These are phyloP conservation scores for Solanum etuberosum DNA, from an alignment of 257 asterid species.

Conservation along the genomic window DNA sequence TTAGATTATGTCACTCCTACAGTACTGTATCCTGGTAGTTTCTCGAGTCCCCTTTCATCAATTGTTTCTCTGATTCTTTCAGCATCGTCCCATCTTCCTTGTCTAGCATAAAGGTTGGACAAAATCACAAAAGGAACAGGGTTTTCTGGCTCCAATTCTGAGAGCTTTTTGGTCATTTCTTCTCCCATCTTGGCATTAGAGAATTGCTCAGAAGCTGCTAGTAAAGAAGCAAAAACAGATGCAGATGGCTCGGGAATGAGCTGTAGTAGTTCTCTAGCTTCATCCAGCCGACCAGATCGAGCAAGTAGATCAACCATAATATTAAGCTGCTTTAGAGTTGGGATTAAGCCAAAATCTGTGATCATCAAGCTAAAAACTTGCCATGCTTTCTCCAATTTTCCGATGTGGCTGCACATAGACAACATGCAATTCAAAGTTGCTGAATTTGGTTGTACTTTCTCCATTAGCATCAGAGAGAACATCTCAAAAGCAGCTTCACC, in stretches of 20 bases:
- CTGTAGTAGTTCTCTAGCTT: slow-evolving; percentile 58
- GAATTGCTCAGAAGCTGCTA: slow-evolving; percentile 55
- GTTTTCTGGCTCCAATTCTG: slow-evolving; percentile 56
- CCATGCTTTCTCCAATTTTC: slow-evolving; percentile 51
- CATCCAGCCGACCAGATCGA: slow-evolving; percentile 60
- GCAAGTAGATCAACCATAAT: slow-evolving; percentile 65
- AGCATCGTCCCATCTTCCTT: slow-evolving; percentile 70
- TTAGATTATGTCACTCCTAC: slow-evolving; percentile 28
- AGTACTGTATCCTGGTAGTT: slow-evolving; percentile 49
- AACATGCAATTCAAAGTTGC: slow-evolving; percentile 68
- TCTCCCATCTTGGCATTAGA: slow-evolving; percentile 47
- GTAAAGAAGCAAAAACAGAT: slow-evolving; percentile 46
- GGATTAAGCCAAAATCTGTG: slow-evolving; percentile 39
- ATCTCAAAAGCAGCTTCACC: slow-evolving; percentile 52
- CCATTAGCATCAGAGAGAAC: slow-evolving; percentile 46
- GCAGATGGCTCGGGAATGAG: slow-evolving; percentile 35
- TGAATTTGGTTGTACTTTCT: slow-evolving; percentile 50
- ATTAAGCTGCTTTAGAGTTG: slow-evolving; percentile 49
- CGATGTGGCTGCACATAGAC: slow-evolving; percentile 61
- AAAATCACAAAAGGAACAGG: slow-evolving; percentile 68
- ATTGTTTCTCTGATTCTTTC: slow-evolving; percentile 45
- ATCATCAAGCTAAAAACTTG: slow-evolving; percentile 44
- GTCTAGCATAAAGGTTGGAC: slow-evolving; percentile 74
- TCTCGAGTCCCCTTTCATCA: slow-evolving; percentile 39
- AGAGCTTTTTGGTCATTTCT: slow-evolving; percentile 45